Conservation (phyloP, 306 rosid species). For the Cajanus cajan region DNA sequence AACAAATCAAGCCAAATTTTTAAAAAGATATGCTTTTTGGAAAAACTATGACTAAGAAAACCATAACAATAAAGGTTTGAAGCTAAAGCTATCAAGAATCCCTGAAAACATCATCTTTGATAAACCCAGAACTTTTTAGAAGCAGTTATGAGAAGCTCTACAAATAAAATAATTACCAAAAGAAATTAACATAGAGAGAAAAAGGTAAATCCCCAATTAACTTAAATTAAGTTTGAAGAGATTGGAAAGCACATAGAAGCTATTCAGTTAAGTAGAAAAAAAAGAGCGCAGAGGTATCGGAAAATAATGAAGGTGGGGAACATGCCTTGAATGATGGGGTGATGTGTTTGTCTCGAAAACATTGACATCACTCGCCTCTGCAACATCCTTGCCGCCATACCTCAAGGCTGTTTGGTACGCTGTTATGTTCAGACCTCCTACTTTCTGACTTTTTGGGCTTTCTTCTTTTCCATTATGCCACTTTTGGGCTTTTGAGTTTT, state of each 20-base stretch:
- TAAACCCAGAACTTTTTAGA: background rate
- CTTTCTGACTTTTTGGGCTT: background rate
- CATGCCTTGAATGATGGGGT: constrained; percentile 35
- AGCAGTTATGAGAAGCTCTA: background rate
- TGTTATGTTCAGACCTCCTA: background rate
- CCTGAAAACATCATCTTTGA: background rate
- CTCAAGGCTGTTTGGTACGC: background rate
- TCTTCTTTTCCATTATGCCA: background rate
- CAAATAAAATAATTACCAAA: background rate
- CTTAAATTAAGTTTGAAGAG: background rate
- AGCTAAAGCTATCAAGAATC: background rate
- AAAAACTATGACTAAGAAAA: too few species aligned
- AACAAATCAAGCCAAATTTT: background rate
- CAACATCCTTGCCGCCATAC: constrained; percentile 39
- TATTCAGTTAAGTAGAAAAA: background rate
- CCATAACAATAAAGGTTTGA: too few species aligned
- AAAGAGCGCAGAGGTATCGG: background rate
- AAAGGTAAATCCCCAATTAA: background rate
- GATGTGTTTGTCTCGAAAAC: constrained; percentile 17
- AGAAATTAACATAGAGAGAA: background rate
- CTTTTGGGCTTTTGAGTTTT: background rate
- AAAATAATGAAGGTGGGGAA: background rate
- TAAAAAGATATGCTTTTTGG: background rate
- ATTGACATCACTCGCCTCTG: constrained; percentile 50
- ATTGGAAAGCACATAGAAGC: background rate